Evolutionary conservation across 2,329 filamentous ascomycete genomes (phyloP).

Genomic region (Arthrobotrys sinensis): DNA sequence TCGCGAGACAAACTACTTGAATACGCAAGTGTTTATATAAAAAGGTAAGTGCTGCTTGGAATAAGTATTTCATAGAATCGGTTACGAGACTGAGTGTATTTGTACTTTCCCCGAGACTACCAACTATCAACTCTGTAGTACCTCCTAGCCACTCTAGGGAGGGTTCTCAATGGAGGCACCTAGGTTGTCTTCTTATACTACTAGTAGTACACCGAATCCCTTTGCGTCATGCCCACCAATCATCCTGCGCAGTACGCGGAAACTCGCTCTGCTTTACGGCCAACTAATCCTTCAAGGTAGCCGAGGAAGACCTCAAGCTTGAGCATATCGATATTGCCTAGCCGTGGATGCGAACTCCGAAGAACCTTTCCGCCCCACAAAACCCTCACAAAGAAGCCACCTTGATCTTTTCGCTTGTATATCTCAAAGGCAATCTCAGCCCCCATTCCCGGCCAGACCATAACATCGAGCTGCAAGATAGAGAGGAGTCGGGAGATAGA

Average conservation of each 20-base stretch:
- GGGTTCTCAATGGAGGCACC: too few relatives aligned
- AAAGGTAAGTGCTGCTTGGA: too few relatives aligned
- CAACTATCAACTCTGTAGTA: too few relatives aligned
- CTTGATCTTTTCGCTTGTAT: conserved; percentile 70
- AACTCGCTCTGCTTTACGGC: conserved; percentile 65
- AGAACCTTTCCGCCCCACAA: conserved; percentile 80
- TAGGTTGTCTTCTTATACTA: too few relatives aligned
- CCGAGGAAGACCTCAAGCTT: conserved; percentile 76
- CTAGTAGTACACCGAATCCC: background rate
- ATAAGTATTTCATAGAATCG: background rate
- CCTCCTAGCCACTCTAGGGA: too few relatives aligned
- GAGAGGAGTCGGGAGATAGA: conserved; percentile 78
- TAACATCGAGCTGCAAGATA: conserved; percentile 79
- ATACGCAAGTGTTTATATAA: too few relatives aligned
- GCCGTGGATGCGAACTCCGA: conserved; percentile 72
- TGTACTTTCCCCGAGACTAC: too few relatives aligned
- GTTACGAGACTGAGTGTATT: too few relatives aligned
- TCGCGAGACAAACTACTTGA: too few relatives aligned
- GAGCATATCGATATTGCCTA: conserved; percentile 81
- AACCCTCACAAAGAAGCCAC: conserved; percentile 75
- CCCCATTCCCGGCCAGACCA: conserved; percentile 91
- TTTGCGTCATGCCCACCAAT: too few relatives aligned
- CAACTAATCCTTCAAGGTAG: conserved; percentile 81
- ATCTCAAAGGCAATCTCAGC: conserved; percentile 84
- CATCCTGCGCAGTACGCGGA: conserved; percentile 15